Percentiles rank a stretch among this genome's conserved stretches.
Evolutionary conservation across 305 asterid genomes (phyloP).

Genomic region (Fraxinus paxiana): DNA sequence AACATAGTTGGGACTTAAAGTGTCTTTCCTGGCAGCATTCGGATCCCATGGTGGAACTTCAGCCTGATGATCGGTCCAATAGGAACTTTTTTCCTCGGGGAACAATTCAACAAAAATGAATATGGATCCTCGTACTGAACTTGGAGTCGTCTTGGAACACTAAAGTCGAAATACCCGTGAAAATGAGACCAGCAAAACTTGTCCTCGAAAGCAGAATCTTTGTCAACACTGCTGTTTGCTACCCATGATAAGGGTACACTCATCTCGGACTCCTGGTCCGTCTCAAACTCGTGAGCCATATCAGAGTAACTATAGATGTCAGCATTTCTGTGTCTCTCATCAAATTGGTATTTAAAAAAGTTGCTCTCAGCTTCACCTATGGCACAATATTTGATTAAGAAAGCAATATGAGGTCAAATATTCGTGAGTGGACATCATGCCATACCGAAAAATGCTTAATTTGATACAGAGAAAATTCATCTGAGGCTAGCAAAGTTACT

Average conservation of each 20-base stretch:
- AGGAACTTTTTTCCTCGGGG: slow-evolving; percentile 56
- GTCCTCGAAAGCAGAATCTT: slow-evolving; percentile 35
- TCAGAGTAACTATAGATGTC: slow-evolving; percentile 23
- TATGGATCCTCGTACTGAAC: slow-evolving; percentile 37
- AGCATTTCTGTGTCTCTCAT: slow-evolving; percentile 29
- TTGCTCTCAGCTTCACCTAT: slow-evolving; percentile 37
- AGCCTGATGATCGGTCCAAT: slow-evolving; percentile 63
- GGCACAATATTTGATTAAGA: not conserved
- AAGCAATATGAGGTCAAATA: not conserved
- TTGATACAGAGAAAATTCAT: not conserved
- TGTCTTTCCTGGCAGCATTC: slow-evolving; percentile 15
- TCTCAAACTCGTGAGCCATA: slow-evolving; percentile 18
- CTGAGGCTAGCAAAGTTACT: not conserved
- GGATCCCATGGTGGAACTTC: slow-evolving; percentile 54
- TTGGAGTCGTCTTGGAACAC: slow-evolving; percentile 35
- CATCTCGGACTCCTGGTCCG: slow-evolving; percentile 10
- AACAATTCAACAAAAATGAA: slow-evolving; percentile 28
- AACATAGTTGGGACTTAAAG: slow-evolving; percentile 3
- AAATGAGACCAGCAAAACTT: slow-evolving; percentile 24
- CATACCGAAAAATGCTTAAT: not conserved
- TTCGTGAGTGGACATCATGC: not conserved
- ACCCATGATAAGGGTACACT: slow-evolving; percentile 41
- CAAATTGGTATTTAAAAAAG: slow-evolving; percentile 15
- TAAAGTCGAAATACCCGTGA: slow-evolving; percentile 30
- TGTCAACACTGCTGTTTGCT: slow-evolving; percentile 54